A percentile compares a stretch with the other conserved stretches of the same genome.
These are phyloP conservation scores for Boletus barrowsii DNA, from an alignment of 768 basidiomycete genomes.

Conservation along the genomic window DNA sequence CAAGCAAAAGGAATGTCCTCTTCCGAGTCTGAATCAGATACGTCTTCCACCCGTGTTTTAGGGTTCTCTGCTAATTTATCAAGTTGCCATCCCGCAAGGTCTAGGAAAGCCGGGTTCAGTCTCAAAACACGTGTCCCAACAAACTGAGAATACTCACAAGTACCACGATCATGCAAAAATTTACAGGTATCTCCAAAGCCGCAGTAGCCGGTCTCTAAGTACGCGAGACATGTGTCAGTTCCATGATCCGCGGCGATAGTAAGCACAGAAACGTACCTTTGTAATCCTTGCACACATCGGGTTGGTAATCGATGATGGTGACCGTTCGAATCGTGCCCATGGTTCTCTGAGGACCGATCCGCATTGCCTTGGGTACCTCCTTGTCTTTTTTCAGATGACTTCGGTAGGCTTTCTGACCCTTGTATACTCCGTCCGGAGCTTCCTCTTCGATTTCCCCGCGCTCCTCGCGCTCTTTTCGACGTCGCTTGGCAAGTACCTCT, in stretches of 20 bases:
- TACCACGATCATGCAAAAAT: slow-evolving; percentile 97
- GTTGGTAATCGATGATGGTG: slow-evolving; percentile 96
- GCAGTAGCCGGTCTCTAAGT: slow-evolving; percentile 93
- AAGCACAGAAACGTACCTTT: slow-evolving; percentile 64
- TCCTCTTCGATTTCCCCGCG: slow-evolving; percentile 52
- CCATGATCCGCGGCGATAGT: slow-evolving; percentile 12
- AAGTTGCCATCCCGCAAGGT: slow-evolving; percentile 98
- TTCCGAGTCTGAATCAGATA: slow-evolving; percentile 66
- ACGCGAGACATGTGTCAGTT: slow-evolving; percentile 5
- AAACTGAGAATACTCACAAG: slow-evolving; percentile 54
- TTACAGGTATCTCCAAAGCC: slow-evolving; percentile 99
- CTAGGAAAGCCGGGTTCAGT: slow-evolving; percentile 37
- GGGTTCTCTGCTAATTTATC: slow-evolving; percentile 86
- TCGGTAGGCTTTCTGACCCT: slow-evolving; percentile 79
- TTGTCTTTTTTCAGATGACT: slow-evolving; percentile 77
- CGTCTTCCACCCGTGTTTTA: slow-evolving; percentile 53
- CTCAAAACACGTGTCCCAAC: not conserved
- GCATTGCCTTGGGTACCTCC: slow-evolving; percentile 86
- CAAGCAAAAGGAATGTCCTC: slow-evolving; percentile 99
- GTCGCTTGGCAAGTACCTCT: slow-evolving; percentile 69
- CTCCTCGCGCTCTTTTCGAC: slow-evolving; percentile 51
- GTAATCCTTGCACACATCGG: slow-evolving; percentile 99
- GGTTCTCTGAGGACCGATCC: slow-evolving; percentile 74
- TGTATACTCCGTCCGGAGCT: slow-evolving; percentile 77
- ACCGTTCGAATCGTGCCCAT: slow-evolving; percentile 86